Evolutionary conservation across 768 basidiomycete genomes (phyloP).

Genomic region (Xerocomellus intermedius): DNA sequence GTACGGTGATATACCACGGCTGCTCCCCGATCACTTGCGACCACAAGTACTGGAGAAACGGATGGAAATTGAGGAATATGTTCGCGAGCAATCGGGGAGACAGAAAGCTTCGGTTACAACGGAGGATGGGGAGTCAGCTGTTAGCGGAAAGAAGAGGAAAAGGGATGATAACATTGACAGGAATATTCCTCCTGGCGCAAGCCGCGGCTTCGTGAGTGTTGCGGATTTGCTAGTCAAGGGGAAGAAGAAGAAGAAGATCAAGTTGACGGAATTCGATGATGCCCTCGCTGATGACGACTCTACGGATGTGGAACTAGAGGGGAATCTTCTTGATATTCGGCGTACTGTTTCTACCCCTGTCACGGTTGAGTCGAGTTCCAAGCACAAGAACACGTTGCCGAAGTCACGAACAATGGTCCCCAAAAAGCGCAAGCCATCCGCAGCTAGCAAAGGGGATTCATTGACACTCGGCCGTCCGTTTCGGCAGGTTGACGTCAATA

Average conservation of each 20-base stretch:
- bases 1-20: constrained; percentile 86
- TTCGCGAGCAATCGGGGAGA: constrained; percentile 46
- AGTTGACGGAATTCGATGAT: constrained; percentile 46
- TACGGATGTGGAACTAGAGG: constrained; percentile 64
- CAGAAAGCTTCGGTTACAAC: constrained; percentile 25
- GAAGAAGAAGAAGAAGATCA: constrained; percentile 45
- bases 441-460: constrained; percentile 26
- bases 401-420: constrained; percentile 45
- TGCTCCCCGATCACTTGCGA: constrained; percentile 75
- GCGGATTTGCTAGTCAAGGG: constrained; percentile 57
- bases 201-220: constrained; percentile 68
- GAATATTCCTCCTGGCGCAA: constrained; percentile 75
- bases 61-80: constrained; percentile 79
- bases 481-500: constrained; percentile 46
- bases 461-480: constrained; percentile 43
- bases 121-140: constrained; percentile 30
- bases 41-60: constrained; percentile 76
- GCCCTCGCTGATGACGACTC: constrained; percentile 61
- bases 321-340: constrained; percentile 47
- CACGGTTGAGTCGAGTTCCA: constrained; percentile 30
- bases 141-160: constrained; percentile 58
- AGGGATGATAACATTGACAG: constrained; percentile 63
- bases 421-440: constrained; percentile 19
- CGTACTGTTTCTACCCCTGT: constrained; percentile 52
- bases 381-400: constrained; percentile 40